These are phyloP conservation scores for Irpex rosettiformis DNA, from an alignment of 1,284 basidiomycete genomes.

Conservation along the genomic window DNA sequence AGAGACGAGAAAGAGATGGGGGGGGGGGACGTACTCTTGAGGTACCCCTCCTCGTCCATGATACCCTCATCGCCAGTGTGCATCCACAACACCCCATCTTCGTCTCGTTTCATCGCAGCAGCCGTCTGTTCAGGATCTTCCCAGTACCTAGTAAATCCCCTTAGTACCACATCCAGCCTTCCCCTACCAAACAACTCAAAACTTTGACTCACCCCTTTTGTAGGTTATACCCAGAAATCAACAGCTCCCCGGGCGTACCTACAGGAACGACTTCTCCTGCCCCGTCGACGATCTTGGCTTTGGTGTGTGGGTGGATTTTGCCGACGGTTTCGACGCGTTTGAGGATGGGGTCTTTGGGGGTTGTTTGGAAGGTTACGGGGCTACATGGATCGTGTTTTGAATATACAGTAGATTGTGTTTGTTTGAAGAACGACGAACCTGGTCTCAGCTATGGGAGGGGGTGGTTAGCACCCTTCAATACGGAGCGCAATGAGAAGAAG, in stretches of 20 bases:
- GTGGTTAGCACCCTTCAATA: neutral
- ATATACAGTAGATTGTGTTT: neutral
- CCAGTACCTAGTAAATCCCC: slow-evolving; percentile 63
- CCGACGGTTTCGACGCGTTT: slow-evolving; percentile 83
- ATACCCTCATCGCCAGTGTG: slow-evolving; percentile 82
- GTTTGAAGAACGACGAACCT: slow-evolving; percentile 32
- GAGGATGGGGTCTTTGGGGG: slow-evolving; percentile 58
- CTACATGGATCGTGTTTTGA: slow-evolving; percentile 31
- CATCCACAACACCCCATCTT: slow-evolving; percentile 72
- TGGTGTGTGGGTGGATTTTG: slow-evolving; percentile 70
- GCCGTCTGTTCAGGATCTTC: slow-evolving; percentile 66
- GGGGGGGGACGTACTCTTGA: slow-evolving; percentile 53
- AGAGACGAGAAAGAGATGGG: no score
- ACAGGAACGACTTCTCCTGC: slow-evolving; percentile 64
- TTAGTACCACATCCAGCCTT: neutral
- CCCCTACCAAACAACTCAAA: neutral
- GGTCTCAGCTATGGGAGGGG: slow-evolving; percentile 47
- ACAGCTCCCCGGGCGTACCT: slow-evolving; percentile 69
- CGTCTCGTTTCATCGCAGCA: slow-evolving; percentile 55
- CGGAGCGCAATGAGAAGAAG: neutral
- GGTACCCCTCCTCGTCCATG: slow-evolving; percentile 81
- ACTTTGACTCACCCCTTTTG: slow-evolving; percentile 65
- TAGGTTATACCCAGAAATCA: slow-evolving; percentile 71
- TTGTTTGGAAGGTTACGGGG: slow-evolving; percentile 81
- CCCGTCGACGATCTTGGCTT: slow-evolving; percentile 65